Conservation (phyloP, 345 rosid genomes). For the Turnera subulata region DNA sequence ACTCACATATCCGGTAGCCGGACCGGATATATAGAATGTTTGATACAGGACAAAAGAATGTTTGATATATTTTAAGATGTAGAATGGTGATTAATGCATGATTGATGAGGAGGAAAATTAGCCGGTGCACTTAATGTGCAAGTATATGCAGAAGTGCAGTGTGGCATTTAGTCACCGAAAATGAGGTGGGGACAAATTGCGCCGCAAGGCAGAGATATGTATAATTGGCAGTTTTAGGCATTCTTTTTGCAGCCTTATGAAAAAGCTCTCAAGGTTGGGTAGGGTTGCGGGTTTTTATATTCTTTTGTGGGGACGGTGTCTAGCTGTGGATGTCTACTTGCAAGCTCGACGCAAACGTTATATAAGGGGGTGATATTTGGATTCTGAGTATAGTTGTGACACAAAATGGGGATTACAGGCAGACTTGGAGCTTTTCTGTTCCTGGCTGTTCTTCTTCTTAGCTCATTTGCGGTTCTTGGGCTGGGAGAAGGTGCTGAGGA, state of each 20-base stretch:
- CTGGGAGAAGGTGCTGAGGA: conserved; percentile 25
- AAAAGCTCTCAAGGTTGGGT: too few species aligned
- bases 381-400: background rate
- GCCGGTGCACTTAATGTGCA: too few species aligned
- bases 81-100: too few species aligned
- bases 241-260: conserved; percentile 22
- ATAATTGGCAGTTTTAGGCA: conserved; percentile 4
- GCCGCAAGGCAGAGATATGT: conserved; percentile 18
- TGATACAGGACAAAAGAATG: too few species aligned
- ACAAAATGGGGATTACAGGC: conserved; percentile 18
- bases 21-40: too few species aligned
- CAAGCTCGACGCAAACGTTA: background rate
- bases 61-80: too few species aligned
- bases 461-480: conserved; percentile 34
- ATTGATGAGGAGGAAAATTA: too few species aligned
- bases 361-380: conserved; percentile 15
- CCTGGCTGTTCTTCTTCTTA: background rate
- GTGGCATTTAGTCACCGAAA: too few species aligned
- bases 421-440: conserved; percentile 20
- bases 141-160: too few species aligned
- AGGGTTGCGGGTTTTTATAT: background rate
- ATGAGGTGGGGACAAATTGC: conserved; percentile 40
- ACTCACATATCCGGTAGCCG: too few species aligned
- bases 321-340: conserved; percentile 4
- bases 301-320: conserved; percentile 31